Evolutionary conservation across 2,329 filamentous ascomycete genomes (phyloP), one percentile per base, ranked within the genome.

Genomic region (Westerdykella ornata): DNA sequence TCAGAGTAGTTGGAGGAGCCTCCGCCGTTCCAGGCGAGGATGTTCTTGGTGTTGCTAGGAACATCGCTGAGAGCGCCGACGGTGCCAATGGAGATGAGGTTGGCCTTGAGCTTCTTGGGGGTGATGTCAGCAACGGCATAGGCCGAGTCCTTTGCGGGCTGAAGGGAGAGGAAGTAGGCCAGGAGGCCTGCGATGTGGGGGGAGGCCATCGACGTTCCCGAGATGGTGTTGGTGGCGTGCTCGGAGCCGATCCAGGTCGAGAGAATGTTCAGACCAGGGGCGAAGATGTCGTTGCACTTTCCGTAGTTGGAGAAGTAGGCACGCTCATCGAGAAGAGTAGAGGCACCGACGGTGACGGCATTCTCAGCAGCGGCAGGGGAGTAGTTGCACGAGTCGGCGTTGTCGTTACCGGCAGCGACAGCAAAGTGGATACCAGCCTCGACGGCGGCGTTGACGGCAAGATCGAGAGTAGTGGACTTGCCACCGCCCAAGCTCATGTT

Each of bases 231-330:
- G 75, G 88, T 81, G 62, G 92, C 90, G 62, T 90, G 83, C 71
- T 92, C 85, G 80, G 84, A 90, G 67, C 94, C 92, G 60, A 94
- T 95, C 92, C 92, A 98, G 68, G 92, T 97, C 53, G 92, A 98
- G 60, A 87, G 80, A 61, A 98, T 95, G 82, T 88, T 95, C 62
- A 96, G 78, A 64, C 92, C 92, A 47, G 92, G 92, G 50, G 89
- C 92, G 63, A 98, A 98, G 77, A 98, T 95, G 72, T 98, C 92
- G 68, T 90, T 95, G 80, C 92, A 98, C 78, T 90, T 92, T 70
- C 92, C 92, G 71, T 83, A 97, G 85, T 98, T 98, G 81, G 94
- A 98, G 82, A 98, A 98, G 81, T 97, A 98, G 53, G 92, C 92
- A 72, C 92, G 90, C 77, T 88, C 87, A 66, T 98, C 92, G 62